Evolutionary conservation across 495 filamentous ascomycete species (phyloP).

Genomic region (Hypoxylon crocopeplum): DNA sequence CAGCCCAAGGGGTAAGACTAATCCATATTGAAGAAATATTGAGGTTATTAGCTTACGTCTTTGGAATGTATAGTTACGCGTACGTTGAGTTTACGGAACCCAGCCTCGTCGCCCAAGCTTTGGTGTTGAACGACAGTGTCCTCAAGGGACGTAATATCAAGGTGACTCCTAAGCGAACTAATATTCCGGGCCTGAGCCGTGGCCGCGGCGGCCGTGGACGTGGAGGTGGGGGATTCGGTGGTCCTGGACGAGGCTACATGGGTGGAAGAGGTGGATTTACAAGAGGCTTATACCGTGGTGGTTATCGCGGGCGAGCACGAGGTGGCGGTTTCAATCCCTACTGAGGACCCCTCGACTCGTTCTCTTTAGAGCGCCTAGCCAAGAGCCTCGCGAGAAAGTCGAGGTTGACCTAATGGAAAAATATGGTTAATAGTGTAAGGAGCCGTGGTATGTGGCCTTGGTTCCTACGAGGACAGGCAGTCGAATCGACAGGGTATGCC

Average conservation of each 20-base stretch:
- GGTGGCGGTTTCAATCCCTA: slow-evolving; percentile 50
- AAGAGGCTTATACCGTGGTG: slow-evolving; percentile 76
- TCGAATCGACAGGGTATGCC: slow-evolving; percentile 25
- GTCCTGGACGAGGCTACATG: slow-evolving; percentile 54
- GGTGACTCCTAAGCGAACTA: slow-evolving; percentile 97
- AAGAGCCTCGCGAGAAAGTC: neutral
- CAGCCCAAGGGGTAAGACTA: slow-evolving; percentile 91
- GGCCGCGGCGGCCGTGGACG: slow-evolving; percentile 76
- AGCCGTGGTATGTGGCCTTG: slow-evolving; percentile 6
- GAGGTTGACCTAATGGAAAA: slow-evolving; percentile 13
- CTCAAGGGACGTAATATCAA: slow-evolving; percentile 96
- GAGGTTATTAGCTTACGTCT: neutral
- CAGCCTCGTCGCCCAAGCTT: slow-evolving; percentile 86
- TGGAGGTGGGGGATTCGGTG: slow-evolving; percentile 67
- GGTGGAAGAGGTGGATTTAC: slow-evolving; percentile 69
- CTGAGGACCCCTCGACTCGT: slow-evolving; percentile 8
- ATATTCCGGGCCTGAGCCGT: slow-evolving; percentile 88
- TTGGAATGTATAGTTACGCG: slow-evolving; percentile 75
- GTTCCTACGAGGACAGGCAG: slow-evolving; percentile 16
- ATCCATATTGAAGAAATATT: slow-evolving; percentile 9
- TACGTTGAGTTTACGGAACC: slow-evolving; percentile 99
- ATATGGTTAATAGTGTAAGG: slow-evolving; percentile 26
- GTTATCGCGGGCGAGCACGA: slow-evolving; percentile 78
- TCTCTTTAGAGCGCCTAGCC: neutral
- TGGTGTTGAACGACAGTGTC: slow-evolving; percentile 95